phyloP scores from a whole-genome alignment of 352 stramenopile species.

The Phytophthora ohioensis region DNA sequence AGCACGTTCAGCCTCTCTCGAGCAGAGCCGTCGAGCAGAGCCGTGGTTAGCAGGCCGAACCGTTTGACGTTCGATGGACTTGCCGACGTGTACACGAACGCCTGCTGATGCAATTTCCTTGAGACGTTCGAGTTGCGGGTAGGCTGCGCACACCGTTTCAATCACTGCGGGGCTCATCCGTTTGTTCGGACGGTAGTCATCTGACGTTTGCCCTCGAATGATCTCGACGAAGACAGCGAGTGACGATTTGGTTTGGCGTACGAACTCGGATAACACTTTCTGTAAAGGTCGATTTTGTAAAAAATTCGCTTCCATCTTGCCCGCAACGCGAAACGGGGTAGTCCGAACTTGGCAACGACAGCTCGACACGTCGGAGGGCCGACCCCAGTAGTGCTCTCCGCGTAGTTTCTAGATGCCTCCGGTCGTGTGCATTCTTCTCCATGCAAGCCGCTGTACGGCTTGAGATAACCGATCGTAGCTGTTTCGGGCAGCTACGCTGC shows the following conservation, averaged over 20 bases:
- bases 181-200: background rate
- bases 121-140: background rate
- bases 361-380: background rate
- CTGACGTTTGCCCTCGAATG: background rate
- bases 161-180: background rate
- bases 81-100: background rate
- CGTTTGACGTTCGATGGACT: background rate
- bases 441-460: background rate
- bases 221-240: background rate
- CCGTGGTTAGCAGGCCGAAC: background rate
- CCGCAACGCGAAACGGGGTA: background rate
- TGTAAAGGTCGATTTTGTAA: background rate
- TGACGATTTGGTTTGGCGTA: background rate
- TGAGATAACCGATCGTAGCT: background rate
- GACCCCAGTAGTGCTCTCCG: background rate
- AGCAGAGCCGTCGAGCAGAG: background rate
- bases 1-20: background rate
- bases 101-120: background rate
- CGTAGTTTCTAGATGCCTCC: background rate
- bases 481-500: background rate
- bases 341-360: background rate
- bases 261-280: background rate
- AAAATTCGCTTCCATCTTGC: too few species aligned
- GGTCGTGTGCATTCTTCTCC: background rate
- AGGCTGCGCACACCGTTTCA: background rate